These are phyloP conservation scores for Aspergillus pseudoviridinutans DNA, from an alignment of 2,329 filamentous ascomycete species.

Conservation along the genomic window DNA sequence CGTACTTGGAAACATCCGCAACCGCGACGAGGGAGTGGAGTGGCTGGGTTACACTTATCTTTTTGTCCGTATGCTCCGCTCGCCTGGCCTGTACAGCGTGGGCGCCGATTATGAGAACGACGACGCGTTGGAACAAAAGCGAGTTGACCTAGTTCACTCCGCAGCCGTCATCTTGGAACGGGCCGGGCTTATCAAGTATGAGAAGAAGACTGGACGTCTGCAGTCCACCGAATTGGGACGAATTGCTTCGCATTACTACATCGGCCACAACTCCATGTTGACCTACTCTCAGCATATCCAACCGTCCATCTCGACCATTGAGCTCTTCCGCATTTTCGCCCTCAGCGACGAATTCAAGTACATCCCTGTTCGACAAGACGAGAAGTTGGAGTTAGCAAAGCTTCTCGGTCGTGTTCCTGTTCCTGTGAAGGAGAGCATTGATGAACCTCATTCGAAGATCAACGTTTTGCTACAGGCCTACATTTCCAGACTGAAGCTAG, in stretches of 20 bases:
- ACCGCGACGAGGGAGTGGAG: conserved; percentile 92
- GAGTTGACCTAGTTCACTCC: conserved; percentile 95
- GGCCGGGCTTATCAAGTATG: conserved; percentile 87
- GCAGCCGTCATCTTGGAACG: conserved; percentile 83
- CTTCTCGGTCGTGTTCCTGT: conserved; percentile 85
- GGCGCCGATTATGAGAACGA: conserved; percentile 95
- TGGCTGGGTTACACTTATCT: conserved; percentile 98
- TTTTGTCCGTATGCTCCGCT: conserved; percentile 95
- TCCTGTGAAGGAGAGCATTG: conserved; percentile 94
- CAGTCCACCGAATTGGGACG: conserved; percentile 91
- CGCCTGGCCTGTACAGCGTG: conserved; percentile 90
- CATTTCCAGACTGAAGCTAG: conserved; percentile 89
- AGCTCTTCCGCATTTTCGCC: conserved; percentile 94
- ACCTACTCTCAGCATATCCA: conserved; percentile 96
- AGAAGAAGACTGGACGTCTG: conserved; percentile 83
- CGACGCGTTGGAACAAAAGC: conserved; percentile 85
- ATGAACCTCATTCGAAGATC: conserved; percentile 96
- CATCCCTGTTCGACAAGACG: conserved; percentile 94
- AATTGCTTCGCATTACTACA: conserved; percentile 98
- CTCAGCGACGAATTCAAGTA: conserved; percentile 98
- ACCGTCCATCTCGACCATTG: conserved; percentile 86
- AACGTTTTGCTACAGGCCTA: conserved; percentile 96
- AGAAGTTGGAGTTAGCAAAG: conserved; percentile 94
- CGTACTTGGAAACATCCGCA: conserved; percentile 88
- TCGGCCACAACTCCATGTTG: conserved; percentile 92